Evolutionary conservation across 192 early-diverging fungal species (phyloP).

Genomic region (Fimicolochytrium jonesii): DNA sequence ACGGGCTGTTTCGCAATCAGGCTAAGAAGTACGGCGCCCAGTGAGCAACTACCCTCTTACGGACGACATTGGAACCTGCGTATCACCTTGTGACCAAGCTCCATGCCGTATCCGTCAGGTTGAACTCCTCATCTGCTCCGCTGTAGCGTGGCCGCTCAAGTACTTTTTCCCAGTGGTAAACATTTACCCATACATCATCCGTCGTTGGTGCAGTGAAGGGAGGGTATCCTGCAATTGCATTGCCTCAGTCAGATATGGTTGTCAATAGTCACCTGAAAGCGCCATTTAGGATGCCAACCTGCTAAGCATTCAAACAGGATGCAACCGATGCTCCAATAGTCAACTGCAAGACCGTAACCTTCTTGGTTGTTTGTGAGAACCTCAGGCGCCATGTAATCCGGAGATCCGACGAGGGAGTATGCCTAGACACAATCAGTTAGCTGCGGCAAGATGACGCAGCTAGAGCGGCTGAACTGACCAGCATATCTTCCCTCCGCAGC

Average conservation of each 20-base stretch:
- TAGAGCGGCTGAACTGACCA: constrained; percentile 1
- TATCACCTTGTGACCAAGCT: constrained; percentile 67
- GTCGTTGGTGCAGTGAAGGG: constrained; percentile 65
- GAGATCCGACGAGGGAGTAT: constrained; percentile 81
- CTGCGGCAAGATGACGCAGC: not conserved
- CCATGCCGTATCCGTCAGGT: constrained; percentile 74
- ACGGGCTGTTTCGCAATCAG: too few species aligned
- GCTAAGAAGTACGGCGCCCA: too few species aligned
- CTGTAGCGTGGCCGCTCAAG: constrained; percentile 76
- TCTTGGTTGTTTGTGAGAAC: constrained; percentile 49
- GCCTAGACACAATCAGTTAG: constrained; percentile 34
- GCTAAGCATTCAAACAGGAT: constrained; percentile 74
- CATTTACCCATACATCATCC: constrained; percentile 80
- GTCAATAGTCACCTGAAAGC: too few species aligned
- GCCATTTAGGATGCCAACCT: too few species aligned
- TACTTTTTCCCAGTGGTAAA: constrained; percentile 75
- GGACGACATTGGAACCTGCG: too few species aligned
- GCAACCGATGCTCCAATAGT: constrained; percentile 74
- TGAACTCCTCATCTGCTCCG: constrained; percentile 72
- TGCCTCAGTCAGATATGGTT: too few species aligned
- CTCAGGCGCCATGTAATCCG: constrained; percentile 95
- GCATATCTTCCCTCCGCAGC: constrained; percentile 36
- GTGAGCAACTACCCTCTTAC: too few species aligned
- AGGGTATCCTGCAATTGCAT: constrained; percentile 69
- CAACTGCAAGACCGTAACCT: constrained; percentile 66